Conservation (phyloP, 2,329 filamentous ascomycete genomes). For the Graphilbum sp. region DNA sequence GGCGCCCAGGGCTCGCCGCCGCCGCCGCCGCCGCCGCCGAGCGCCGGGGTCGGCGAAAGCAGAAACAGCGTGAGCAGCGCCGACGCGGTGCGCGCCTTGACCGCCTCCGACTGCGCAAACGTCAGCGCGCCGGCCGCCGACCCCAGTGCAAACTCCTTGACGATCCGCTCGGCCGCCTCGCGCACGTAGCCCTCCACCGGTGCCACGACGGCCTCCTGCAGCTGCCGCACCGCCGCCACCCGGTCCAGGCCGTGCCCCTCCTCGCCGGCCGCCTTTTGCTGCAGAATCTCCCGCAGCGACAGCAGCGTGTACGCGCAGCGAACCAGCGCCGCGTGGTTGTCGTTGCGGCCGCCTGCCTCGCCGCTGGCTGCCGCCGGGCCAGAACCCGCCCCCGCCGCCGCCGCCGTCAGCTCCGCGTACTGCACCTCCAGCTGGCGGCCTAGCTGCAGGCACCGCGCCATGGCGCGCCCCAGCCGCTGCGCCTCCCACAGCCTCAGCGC, state of each 20-base stretch:
- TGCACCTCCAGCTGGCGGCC: conserved; percentile 81
- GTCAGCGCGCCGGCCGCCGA: conserved; percentile 16
- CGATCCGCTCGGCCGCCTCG: conserved; percentile 57
- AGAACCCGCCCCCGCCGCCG: conserved; percentile 11
- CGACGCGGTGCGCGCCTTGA: conserved; percentile 56
- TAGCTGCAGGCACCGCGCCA: conserved; percentile 63
- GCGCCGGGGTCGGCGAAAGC: conserved; percentile 44
- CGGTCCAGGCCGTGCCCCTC: conserved; percentile 63
- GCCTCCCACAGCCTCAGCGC: conserved; percentile 69
- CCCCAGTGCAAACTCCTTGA: conserved; percentile 71
- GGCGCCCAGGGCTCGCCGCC: conserved; percentile 42
- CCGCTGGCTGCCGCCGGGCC: conserved; percentile 6
- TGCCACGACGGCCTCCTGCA: conserved; percentile 49
- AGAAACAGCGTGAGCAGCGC: conserved; percentile 66
- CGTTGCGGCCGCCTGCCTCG: conserved; percentile 35
- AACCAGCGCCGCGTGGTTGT: conserved; percentile 67
- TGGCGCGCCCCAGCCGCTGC: conserved; percentile 57
- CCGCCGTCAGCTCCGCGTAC: conserved; percentile 39
- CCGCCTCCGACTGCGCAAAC: conserved; percentile 55
- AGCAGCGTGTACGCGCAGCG: conserved; percentile 67
- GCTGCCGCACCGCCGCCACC: conserved; percentile 53
- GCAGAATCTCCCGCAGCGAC: conserved; percentile 56
- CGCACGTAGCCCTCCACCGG: conserved; percentile 62
- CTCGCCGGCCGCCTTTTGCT: conserved; percentile 48
- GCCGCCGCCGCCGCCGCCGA: too few relatives aligned